These are phyloP conservation scores for Gossypium raimondii DNA, from an alignment of 345 rosid genomes.

Conservation along the genomic window DNA sequence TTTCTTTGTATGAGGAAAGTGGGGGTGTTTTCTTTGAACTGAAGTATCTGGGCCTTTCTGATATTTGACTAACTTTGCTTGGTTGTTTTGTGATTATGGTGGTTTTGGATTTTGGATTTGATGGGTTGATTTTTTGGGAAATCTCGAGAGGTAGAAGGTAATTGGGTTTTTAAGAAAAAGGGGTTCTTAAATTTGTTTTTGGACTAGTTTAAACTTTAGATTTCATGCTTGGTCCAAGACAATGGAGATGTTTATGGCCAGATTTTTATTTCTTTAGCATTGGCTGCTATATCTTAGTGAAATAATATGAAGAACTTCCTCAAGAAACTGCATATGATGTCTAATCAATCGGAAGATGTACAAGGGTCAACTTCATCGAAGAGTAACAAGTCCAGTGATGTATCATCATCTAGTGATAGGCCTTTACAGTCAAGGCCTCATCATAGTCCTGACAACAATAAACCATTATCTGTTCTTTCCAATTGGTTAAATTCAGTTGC, in stretches of 20 bases:
- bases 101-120: conserved; percentile 26
- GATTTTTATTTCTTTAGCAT: conserved; percentile 51
- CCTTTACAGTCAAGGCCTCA: conserved; percentile 33
- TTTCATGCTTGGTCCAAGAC: conserved; percentile 53
- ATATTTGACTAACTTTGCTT: conserved; percentile 21
- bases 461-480: conserved; percentile 67
- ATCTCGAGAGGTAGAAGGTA: conserved; percentile 17
- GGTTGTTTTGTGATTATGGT: conserved; percentile 36
- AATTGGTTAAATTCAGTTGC: conserved; percentile 80
- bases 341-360: conserved; percentile 56
- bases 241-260: conserved; percentile 64
- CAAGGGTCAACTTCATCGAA: conserved; percentile 63
- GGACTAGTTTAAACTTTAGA: conserved; percentile 18
- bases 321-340: conserved; percentile 72
- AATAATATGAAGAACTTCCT: conserved; percentile 78
- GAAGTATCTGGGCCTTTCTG: conserved; percentile 37
- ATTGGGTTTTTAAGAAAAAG: neutral
- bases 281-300: conserved; percentile 25
- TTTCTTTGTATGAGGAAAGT: conserved; percentile 2
- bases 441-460: conserved; percentile 44
- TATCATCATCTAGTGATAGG: conserved; percentile 43
- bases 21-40: conserved; percentile 26
- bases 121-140: conserved; percentile 23
- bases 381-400: conserved; percentile 46
- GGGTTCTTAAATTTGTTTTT: conserved; percentile 13